Conservation (phyloP, 139 green algal genomes). For the Coccomyxa sp. region DNA sequence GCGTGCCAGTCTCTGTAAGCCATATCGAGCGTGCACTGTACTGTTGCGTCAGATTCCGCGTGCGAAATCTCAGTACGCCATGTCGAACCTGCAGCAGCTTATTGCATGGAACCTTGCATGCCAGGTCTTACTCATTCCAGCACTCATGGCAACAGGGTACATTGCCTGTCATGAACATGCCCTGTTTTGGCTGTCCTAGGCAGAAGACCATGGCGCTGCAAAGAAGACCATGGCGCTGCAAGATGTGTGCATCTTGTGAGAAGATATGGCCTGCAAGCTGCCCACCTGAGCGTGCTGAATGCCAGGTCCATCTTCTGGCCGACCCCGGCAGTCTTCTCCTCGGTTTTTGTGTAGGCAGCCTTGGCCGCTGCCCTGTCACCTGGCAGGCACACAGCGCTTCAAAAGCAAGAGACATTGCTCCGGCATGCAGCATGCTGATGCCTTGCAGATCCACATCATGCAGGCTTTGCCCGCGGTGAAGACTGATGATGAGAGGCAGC, state of each 20-base stretch:
- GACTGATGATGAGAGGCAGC: neutral
- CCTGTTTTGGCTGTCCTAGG: too few species aligned
- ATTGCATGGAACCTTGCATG: too few species aligned
- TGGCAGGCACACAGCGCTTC: neutral
- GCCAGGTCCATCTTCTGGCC: conserved; percentile 93
- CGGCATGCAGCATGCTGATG: too few species aligned
- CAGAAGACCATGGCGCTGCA: too few species aligned
- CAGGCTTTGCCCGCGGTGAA: neutral
- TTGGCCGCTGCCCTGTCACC: conserved; percentile 62
- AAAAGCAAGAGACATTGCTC: neutral
- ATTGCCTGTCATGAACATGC: too few species aligned
- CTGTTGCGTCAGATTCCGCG: neutral
- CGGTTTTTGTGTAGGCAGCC: conserved; percentile 65
- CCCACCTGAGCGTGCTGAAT: conserved; percentile 79
- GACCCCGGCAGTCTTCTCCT: conserved; percentile 84
- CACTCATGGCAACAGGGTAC: too few species aligned
- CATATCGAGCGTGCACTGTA: conserved; percentile 66
- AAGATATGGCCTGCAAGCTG: neutral
- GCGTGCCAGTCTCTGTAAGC: conserved; percentile 81
- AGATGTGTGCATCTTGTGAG: too few species aligned
- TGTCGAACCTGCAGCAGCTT: neutral
- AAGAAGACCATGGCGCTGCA: too few species aligned
- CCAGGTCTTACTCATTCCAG: too few species aligned
- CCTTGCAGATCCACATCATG: neutral
- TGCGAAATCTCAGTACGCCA: too few species aligned